Base-by-base conservation (phyloP, 768 basidiomycete species). In the Boletus pseudopeckii region DNA sequence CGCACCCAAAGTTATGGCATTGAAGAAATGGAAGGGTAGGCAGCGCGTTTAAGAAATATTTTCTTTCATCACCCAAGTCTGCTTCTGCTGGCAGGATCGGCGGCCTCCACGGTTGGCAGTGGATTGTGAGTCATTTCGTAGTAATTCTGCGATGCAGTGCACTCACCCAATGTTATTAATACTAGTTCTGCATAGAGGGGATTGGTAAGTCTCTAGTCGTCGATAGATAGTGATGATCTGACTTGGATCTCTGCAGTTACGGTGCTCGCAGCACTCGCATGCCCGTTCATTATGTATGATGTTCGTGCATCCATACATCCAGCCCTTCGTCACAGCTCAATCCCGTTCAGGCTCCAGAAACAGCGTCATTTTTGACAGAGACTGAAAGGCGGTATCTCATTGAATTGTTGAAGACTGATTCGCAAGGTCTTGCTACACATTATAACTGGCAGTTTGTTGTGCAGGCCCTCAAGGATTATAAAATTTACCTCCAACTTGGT, bases 231-330 rank as follows among this genome's bases (percentile, higher is more conserved):
- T 13, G 4, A 43, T 30, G 3, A 22, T 24, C 54, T 36, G 39
- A 62, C 47, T 28, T 39, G 17, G 18, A 24, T 42, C 8, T 32
- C 30, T 13, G 8, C 30, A 60, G 59, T 14, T 11, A 60, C 59
- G 4, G 50, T 60, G 50, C 20, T 60, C 30, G 5, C 36, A 18
- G 59, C 68, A 17, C 45, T 62, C 9, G 13, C 28, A 8, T 50
- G 60, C 8, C 79, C 71, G 64, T 83, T 79, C 67, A 73, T 74
- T 57, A 76, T 85, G 64, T 66, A 79, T 48, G 81, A 84, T 62
- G 79, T 80, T 53, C 50, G 77, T 60, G 11, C 24, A 39, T 49
- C 13, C 22, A 33, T 48, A 39, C 26, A 20, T 33, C 15, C 32
- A 10, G 32, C 45, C 24, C n/a, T 43, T 7, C 33, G 30, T 42